phyloP scores from a whole-genome alignment of 2,329 filamentous ascomycete genomes.

The Keithomyces neogunnii region DNA sequence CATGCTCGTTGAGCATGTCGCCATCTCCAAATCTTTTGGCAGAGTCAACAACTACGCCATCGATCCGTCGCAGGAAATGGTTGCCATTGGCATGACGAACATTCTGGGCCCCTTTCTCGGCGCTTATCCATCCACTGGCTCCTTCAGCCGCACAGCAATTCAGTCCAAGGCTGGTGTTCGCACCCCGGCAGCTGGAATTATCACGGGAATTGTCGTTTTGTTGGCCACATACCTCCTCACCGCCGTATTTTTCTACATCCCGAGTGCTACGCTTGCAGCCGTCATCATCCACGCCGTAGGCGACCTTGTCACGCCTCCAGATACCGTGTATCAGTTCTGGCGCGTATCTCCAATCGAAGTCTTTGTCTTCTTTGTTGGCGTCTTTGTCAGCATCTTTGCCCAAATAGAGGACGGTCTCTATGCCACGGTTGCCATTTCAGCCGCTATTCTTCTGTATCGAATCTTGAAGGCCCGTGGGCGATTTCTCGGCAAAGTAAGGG shows the following conservation, averaged over 20 bases:
- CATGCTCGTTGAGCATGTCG: slow-evolving; percentile 93
- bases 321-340: slow-evolving; percentile 94
- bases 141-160: slow-evolving; percentile 93
- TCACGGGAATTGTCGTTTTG: slow-evolving; percentile 78
- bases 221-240: slow-evolving; percentile 85
- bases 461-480: slow-evolving; percentile 74
- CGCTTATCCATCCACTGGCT: slow-evolving; percentile 86
- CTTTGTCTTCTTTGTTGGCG: slow-evolving; percentile 85
- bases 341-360: slow-evolving; percentile 84
- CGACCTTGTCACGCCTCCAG: slow-evolving; percentile 83
- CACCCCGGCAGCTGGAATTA: slow-evolving; percentile 81
- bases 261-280: slow-evolving; percentile 67
- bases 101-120: slow-evolving; percentile 86
- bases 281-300: slow-evolving; percentile 96
- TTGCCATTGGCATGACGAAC: slow-evolving; percentile 88
- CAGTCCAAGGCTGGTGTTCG: slow-evolving; percentile 94
- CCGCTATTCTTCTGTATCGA: slow-evolving; percentile 72
- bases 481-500: slow-evolving; percentile 60
- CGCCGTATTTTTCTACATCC: slow-evolving; percentile 89
- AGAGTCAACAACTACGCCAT: slow-evolving; percentile 95
- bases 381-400: slow-evolving; percentile 80
- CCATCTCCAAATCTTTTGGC: slow-evolving; percentile 94
- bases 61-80: slow-evolving; percentile 89
- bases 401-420: slow-evolving; percentile 92
- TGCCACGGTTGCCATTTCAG: slow-evolving; percentile 68